phyloP scores from a whole-genome alignment of 225 moss, liverwort and hornwort species.

The Straminergon stramineum region DNA sequence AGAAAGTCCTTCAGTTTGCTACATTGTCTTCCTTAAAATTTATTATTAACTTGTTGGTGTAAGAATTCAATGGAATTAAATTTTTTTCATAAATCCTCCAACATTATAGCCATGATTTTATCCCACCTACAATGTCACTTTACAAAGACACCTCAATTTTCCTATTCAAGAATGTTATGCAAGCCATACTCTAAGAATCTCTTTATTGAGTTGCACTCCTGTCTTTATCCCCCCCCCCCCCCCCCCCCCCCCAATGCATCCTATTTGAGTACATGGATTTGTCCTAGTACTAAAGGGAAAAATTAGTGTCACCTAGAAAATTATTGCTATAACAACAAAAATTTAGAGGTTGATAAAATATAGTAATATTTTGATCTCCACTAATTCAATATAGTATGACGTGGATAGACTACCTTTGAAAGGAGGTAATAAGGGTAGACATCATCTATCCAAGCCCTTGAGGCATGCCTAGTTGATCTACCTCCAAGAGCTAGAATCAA shows the following conservation, averaged over 20 bases:
- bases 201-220: neutral
- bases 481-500: rapidly evolving
- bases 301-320: neutral
- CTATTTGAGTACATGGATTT: neutral
- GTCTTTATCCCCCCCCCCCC: neutral
- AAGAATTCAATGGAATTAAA: neutral
- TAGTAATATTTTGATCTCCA: neutral
- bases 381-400: neutral
- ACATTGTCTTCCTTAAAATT: neutral
- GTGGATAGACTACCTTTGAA: neutral
- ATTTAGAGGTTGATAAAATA: neutral
- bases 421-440: no score
- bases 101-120: neutral
- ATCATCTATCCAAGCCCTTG: neutral
- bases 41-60: neutral
- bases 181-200: rapidly evolving
- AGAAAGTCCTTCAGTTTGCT: neutral
- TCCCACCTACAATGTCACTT: neutral
- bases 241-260: neutral
- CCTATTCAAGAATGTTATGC: neutral
- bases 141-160: neutral
- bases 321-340: rapidly evolving
- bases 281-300: rapidly evolving
- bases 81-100: rapidly evolving
- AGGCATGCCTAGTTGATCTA: neutral